Evolutionary conservation across 1,284 basidiomycete genomes (phyloP).

Genomic region (Gymnopus androsaceus): DNA sequence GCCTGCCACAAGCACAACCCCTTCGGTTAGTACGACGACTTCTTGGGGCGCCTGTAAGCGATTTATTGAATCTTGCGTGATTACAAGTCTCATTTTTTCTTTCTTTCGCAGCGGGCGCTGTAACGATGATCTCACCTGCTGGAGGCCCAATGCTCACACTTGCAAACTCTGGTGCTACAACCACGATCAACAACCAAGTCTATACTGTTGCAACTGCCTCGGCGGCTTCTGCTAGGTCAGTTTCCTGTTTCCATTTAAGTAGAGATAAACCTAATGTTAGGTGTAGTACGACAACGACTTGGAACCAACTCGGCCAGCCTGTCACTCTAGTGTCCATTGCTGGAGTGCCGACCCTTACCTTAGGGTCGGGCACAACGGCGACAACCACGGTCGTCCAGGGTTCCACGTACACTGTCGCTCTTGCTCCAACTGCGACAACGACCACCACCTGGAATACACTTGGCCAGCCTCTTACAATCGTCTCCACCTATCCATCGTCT

Average conservation of each 20-base stretch:
- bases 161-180: not conserved
- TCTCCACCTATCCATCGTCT: no score
- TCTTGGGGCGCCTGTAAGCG: not conserved
- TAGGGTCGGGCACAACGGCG: not conserved
- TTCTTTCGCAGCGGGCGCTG: not conserved
- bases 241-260: no score
- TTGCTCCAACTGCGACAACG: not conserved
- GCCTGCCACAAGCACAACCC: not conserved
- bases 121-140: not conserved
- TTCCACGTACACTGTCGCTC: not conserved
- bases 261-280: no score
- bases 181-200: not conserved
- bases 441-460: not conserved
- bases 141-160: not conserved
- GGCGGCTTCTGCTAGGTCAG: not conserved
- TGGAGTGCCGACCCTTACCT: not conserved
- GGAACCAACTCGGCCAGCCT: not conserved
- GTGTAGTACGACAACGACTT: no score
- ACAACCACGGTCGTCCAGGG: not conserved
- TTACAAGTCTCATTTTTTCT: not conserved
- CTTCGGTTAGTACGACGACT: not conserved
- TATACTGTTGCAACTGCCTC: not conserved
- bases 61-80: not conserved
- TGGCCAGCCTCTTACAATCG: not conserved
- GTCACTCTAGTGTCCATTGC: not conserved